Percentiles rank a stretch among this genome's conserved stretches.
Conservation (phyloP, 169 alveolate genomes). For the Pseudocohnilembus persalinus region DNA sequence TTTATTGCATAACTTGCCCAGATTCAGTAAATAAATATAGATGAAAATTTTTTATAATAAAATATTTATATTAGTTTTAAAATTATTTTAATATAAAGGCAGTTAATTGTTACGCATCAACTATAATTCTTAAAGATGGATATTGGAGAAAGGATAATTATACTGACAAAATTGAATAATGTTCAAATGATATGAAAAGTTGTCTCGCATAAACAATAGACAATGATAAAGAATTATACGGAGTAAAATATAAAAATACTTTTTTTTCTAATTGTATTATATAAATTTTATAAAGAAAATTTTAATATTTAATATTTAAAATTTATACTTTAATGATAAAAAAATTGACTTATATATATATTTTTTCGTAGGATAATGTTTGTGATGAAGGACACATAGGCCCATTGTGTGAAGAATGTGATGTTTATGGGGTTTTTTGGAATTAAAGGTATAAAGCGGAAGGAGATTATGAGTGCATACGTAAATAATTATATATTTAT, state of each 20-base stretch:
- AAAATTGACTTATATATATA: too few relatives aligned
- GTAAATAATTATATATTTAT: background rate
- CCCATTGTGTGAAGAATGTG: conserved; percentile 11
- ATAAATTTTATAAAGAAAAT: background rate
- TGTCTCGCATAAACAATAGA: background rate
- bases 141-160: conserved; percentile 4
- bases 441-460: background rate
- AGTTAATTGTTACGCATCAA: background rate
- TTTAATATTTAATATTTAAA: background rate
- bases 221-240: background rate
- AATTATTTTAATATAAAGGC: background rate
- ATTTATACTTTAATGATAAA: too few relatives aligned
- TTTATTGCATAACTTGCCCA: background rate
- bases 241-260: background rate
- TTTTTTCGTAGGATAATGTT: too few relatives aligned
- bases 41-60: too few relatives aligned
- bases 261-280: background rate
- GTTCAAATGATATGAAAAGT: background rate
- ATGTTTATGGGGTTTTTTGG: background rate
- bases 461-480: conserved; percentile 1
- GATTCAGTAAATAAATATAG: background rate
- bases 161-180: background rate
- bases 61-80: too few relatives aligned
- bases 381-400: conserved; percentile 11
- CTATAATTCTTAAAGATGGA: background rate